A percentile compares a stretch with the other conserved stretches of the same genome.
phyloP scores from a whole-genome alignment of 2,329 filamentous ascomycete genomes.

The Fusarium sp. region DNA sequence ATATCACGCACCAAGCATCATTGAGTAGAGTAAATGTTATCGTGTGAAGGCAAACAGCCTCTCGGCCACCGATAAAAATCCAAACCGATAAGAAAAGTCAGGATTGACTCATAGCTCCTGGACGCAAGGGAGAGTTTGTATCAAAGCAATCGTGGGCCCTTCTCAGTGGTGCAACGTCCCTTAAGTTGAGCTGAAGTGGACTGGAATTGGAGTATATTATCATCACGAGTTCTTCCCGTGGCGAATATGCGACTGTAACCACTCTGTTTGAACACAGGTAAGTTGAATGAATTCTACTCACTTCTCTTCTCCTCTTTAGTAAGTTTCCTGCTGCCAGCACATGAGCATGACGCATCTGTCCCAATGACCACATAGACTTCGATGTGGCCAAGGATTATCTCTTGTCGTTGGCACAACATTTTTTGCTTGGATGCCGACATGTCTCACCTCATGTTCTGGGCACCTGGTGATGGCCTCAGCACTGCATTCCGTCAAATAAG shows the following conservation, averaged over 20 bases:
- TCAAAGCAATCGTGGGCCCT: neutral
- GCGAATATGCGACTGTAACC: neutral
- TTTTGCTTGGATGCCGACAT: conserved; percentile 14
- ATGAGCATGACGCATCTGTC: neutral
- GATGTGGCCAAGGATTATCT: neutral
- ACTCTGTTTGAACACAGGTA: neutral
- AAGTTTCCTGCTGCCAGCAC: neutral
- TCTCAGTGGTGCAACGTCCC: neutral
- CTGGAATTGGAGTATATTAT: neutral
- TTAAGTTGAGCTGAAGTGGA: neutral
- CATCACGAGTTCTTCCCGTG: neutral
- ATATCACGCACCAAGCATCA: neutral
- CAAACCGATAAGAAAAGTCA: neutral
- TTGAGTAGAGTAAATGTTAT: neutral
- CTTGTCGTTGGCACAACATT: neutral
- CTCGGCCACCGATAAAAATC: neutral
- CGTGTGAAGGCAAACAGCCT: neutral
- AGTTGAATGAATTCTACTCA: neutral
- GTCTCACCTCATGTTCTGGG: conserved; percentile 16
- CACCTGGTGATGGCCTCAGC: conserved; percentile 3
- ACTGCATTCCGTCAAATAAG: conserved; percentile 23
- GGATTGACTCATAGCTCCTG: neutral
- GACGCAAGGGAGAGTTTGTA: conserved; percentile 24
- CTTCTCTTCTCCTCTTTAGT: neutral
- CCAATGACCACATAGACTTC: neutral